Conservation (phyloP, 129 eudicot genomes). For the Ambrosia artemisiifolia region DNA sequence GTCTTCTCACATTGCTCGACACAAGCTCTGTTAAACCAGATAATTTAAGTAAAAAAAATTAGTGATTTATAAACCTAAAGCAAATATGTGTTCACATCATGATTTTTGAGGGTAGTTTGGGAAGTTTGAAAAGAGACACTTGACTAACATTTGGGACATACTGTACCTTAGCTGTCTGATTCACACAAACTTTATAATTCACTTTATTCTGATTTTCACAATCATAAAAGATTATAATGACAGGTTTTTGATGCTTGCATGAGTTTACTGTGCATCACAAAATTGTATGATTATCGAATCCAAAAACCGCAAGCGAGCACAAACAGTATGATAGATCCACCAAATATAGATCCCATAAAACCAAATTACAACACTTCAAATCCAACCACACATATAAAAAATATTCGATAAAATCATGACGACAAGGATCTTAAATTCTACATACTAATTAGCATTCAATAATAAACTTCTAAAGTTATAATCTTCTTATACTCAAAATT, state of each 20-base stretch:
- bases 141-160: neutral
- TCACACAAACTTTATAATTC: conserved; percentile 4
- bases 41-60: conserved; percentile 21
- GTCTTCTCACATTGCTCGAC: conserved; percentile 87
- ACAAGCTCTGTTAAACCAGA: conserved; percentile 54
- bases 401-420: too few relatives aligned
- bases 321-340: conserved; percentile 3
- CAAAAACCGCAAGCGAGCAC: neutral
- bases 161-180: neutral
- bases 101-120: conserved; percentile 16
- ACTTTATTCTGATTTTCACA: neutral
- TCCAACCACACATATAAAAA: neutral
- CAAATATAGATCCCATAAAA: neutral
- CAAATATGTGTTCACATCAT: conserved; percentile 19
- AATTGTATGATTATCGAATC: neutral
- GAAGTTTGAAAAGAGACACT: conserved; percentile 4
- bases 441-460: neutral
- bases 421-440: too few relatives aligned
- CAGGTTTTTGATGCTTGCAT: neutral
- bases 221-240: neutral
- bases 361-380: neutral
- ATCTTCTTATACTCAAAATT: neutral
- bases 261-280: neutral
- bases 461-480: too few relatives aligned
- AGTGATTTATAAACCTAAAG: conserved; percentile 14